Conservation (phyloP, 2,329 filamentous ascomycete genomes). For the Botrytis cinerea region DNA sequence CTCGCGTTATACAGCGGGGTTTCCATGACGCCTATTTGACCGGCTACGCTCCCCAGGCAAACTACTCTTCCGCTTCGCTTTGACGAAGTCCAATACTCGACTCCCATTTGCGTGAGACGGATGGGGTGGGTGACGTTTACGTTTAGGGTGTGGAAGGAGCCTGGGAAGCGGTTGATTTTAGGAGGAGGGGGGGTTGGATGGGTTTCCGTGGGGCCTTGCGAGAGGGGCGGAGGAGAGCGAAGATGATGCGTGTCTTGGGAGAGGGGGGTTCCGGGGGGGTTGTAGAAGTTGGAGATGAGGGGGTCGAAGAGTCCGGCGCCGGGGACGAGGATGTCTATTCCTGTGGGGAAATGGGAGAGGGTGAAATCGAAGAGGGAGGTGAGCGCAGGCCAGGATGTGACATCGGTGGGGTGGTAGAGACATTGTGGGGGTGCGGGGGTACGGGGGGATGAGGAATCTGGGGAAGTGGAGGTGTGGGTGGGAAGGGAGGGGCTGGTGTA, state of each 20-base stretch:
- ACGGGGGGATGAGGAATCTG: background rate
- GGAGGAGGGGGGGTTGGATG: background rate
- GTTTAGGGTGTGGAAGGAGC: constrained; percentile 47
- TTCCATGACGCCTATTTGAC: constrained; percentile 43
- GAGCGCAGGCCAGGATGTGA: constrained; percentile 47
- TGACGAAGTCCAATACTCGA: constrained; percentile 44
- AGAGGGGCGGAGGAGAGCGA: constrained; percentile 13
- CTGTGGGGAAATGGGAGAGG: constrained; percentile 41
- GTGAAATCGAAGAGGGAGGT: constrained; percentile 43
- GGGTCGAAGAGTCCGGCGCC: constrained; percentile 53
- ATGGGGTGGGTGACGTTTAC: constrained; percentile 55
- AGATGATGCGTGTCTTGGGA: constrained; percentile 42
- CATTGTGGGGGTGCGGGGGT: background rate
- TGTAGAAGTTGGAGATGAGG: constrained; percentile 48
- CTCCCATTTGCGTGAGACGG: constrained; percentile 52
- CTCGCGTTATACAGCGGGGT: constrained; percentile 42
- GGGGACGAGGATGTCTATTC: constrained; percentile 46
- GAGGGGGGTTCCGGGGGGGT: constrained; percentile 42
- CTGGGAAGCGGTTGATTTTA: background rate
- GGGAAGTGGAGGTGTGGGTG: background rate
- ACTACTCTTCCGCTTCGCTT: constrained; percentile 36
- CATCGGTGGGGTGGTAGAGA: constrained; percentile 43
- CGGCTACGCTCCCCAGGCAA: constrained; percentile 51
- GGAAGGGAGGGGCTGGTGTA: background rate
- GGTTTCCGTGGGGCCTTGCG: constrained; percentile 35